These are phyloP conservation scores for Phytopythium mirpurense DNA, from an alignment of 352 stramenopile species.

Conservation along the genomic window DNA sequence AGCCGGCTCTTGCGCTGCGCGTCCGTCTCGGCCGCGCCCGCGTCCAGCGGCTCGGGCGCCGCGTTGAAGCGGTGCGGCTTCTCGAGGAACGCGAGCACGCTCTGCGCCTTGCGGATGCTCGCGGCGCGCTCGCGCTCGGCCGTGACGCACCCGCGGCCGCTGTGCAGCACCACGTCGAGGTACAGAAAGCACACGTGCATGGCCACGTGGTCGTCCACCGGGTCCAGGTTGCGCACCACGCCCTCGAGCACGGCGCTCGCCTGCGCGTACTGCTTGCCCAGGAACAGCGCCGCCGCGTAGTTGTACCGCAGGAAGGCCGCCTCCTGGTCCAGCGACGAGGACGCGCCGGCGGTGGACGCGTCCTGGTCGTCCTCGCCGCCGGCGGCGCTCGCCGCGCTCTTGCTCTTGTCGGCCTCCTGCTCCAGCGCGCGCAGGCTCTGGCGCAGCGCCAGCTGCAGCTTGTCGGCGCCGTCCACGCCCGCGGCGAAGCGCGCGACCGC, in stretches of 20 bases:
- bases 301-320: constrained; percentile 90
- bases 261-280: constrained; percentile 88
- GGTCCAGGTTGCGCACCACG: constrained; percentile 87
- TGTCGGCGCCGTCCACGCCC: constrained; percentile 47
- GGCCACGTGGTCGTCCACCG: constrained; percentile 87
- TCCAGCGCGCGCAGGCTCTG: constrained; percentile 59
- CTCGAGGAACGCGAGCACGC: constrained; percentile 86
- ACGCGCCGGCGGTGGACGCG: not conserved
- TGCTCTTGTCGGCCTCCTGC: constrained; percentile 39
- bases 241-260: constrained; percentile 80
- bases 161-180: constrained; percentile 90
- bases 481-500: constrained; percentile 66
- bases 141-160: constrained; percentile 75
- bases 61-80: constrained; percentile 89
- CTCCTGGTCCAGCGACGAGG: constrained; percentile 78
- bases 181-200: constrained; percentile 94
- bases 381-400: constrained; percentile 6
- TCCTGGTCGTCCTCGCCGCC: constrained; percentile 19
- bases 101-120: constrained; percentile 83
- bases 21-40: constrained; percentile 36
- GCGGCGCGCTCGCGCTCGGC: constrained; percentile 62
- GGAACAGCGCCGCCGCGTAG: constrained; percentile 78
- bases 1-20: constrained; percentile 52
- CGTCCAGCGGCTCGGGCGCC: constrained; percentile 39
- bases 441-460: constrained; percentile 76